Base-by-base conservation (phyloP, 176 grass and related monocot genomes). In the Musa acuminata region DNA sequence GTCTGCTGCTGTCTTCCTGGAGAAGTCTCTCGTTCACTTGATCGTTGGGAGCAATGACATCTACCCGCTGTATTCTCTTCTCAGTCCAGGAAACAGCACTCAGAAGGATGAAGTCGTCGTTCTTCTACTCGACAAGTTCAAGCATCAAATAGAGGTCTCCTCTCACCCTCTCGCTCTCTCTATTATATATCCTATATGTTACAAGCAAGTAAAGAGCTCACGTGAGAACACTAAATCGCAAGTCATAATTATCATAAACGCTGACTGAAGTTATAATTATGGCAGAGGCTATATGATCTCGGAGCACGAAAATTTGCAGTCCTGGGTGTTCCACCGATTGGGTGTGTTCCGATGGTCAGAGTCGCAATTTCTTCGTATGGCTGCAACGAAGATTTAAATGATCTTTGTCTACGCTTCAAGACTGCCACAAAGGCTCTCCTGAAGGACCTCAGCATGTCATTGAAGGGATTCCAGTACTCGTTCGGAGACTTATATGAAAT, bases 251-350 rank as follows among this genome's bases (percentile, higher is more conserved):
- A 69, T 35, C 14, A 13, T 25, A 11, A 13, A 25, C 24, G 26
- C 0, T 49, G 65, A 20, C 13, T 52, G 23, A 43, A 48, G 29
- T 13, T 16, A 55, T 17, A 22, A 9, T 17, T 13, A 1, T 21
- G 52, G 22, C 20, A 73, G 71, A 25, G 11, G 8, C 52, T 55
- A 16, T 73, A 53, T 21, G 17, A 53, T 16, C 22, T 81, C 0
- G 83, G 83, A 26, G 78, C 66, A 64, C 67, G 83, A 52, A 85
- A 81, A 53, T 80, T 84, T 53, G 74, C 69, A 19, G 73, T 84
- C 10, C 14, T 72, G 8, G 77, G 83, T n/a, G n/a, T 60, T 0
- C 12, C 52, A 11, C 8, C 8, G 1, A 2, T 80, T 11, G 83
- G 83, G 29, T 84, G 83, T 60, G 9, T 80, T 22, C 83, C 83